These are phyloP conservation scores for Ajuga chamaepitys DNA, from an alignment of 257 asterid genomes.

Conservation along the genomic window DNA sequence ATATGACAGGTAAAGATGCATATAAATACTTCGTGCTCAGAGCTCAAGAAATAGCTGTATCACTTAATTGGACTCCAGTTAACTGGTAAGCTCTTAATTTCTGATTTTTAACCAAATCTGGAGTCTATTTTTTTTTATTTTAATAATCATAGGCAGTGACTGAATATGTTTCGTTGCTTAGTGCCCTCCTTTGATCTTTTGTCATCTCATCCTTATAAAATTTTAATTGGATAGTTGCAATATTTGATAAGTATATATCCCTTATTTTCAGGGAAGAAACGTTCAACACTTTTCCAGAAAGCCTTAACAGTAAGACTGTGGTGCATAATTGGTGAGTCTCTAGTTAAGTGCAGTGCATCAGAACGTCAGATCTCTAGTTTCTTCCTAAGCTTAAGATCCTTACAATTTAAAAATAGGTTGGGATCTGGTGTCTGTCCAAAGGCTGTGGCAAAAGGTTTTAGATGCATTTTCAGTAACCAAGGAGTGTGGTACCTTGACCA, in stretches of 20 bases:
- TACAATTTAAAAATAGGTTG: conserved; percentile 44
- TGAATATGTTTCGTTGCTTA: not conserved
- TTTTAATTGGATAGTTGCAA: not conserved
- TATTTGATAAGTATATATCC: conserved; percentile 14
- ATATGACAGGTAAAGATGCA: conserved; percentile 72
- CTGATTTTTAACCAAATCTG: not conserved
- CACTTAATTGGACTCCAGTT: conserved; percentile 76
- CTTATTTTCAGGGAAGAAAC: conserved; percentile 76
- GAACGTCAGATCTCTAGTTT: not conserved
- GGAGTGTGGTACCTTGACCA: conserved; percentile 92
- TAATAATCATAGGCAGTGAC: not conserved
- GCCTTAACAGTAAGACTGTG: conserved; percentile 70
- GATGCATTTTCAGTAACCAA: conserved; percentile 86
- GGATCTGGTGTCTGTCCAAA: conserved; percentile 72
- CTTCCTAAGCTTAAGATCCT: conserved; percentile 12
- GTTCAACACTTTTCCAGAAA: conserved; percentile 55
- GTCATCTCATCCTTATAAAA: not conserved
- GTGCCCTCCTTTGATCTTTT: not conserved
- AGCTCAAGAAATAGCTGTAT: conserved; percentile 85
- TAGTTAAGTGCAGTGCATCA: conserved; percentile 9
- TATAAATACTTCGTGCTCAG: conserved; percentile 81
- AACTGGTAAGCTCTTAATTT: conserved; percentile 55
- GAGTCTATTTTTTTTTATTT: not conserved
- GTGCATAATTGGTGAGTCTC: conserved; percentile 79
- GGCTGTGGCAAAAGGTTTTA: conserved; percentile 79